phyloP scores from a whole-genome alignment of 257 asterid species.

The Plantago ovata region DNA sequence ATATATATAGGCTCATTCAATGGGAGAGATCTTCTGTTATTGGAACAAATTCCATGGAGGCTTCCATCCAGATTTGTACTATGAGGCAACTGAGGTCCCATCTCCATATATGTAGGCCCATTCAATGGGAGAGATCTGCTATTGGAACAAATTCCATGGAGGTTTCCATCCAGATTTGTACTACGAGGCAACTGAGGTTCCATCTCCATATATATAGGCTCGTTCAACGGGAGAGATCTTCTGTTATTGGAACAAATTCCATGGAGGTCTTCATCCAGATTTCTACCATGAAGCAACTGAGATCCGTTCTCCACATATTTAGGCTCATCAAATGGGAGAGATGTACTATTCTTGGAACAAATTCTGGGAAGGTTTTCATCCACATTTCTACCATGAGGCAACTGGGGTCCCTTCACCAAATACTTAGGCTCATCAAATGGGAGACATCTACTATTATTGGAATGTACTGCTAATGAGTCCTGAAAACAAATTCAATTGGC shows the following conservation, averaged over 20 bases:
- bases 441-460: slow-evolving; percentile 27
- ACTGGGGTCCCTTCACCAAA: slow-evolving; percentile 30
- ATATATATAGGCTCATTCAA: slow-evolving; percentile 24
- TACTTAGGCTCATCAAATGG: slow-evolving; percentile 25
- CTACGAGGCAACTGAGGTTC: slow-evolving; percentile 28
- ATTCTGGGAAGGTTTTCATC: slow-evolving; percentile 3
- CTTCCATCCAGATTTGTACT: slow-evolving; percentile 24
- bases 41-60: neutral
- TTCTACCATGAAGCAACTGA: slow-evolving; percentile 26
- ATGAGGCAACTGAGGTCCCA: slow-evolving; percentile 29
- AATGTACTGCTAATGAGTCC: slow-evolving; percentile 32
- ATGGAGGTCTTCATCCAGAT: slow-evolving; percentile 15
- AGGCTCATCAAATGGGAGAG: slow-evolving; percentile 25
- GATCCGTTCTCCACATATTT: slow-evolving; percentile 32
- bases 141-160: too few relatives aligned
- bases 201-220: slow-evolving; percentile 32
- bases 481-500: slow-evolving; percentile 25
- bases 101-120: slow-evolving; percentile 29
- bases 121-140: slow-evolving; percentile 25
- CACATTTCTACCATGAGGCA: slow-evolving; percentile 28
- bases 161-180: slow-evolving; percentile 29
- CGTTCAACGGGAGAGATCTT: slow-evolving; percentile 23
- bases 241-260: slow-evolving; percentile 15
- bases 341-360: slow-evolving; percentile 21
- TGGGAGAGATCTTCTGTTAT: slow-evolving; percentile 27